Evolutionary conservation across 306 rosid species (phyloP), one percentile per base, ranked within the genome.

Genomic region (Fragaria nilgerrensis): DNA sequence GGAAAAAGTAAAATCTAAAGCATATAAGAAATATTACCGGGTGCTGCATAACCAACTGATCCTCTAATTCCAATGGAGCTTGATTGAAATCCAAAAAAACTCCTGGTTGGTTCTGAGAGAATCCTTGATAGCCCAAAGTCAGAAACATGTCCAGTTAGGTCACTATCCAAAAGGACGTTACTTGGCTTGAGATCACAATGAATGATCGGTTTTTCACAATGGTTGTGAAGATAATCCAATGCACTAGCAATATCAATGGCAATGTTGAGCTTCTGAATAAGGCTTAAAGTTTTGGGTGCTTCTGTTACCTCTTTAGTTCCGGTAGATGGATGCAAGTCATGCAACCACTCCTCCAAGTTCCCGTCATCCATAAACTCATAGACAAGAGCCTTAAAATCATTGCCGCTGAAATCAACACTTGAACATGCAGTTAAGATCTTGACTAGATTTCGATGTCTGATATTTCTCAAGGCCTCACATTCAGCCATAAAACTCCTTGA

Each of bases 131-230:
- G 0, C 10, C 68, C 68, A 62, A 29, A 62, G n/a, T 62, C 68
- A 2, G 68, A 62, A 62, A 62, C 68, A 62, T 62, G 68, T 32
- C 68, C 68, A 5, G 4, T 63, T 4, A 32, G 0, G 0, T 62
- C 68, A 5, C 7, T 15, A 0, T 62, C 41, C 43, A 62, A 32
- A 29, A 27, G 68, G 7, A 62, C 43, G 5, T 62, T 62, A 62
- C 41, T 62, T 27, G 68, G 41, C 43, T 63, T 63, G n/a, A 63
- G 41, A 63, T 63, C 43, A 63, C 68, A 63, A 5, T 63, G 68
- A 32, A 63, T 43, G 0, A 63, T 63, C 0, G 43, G 68, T 32
- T 43, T 32, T 32, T 32, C 68, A 16, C 68, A 63, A 0, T 63
- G 39, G 2, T 7, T 14, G 68, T 63, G 68, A 63, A 63, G 43